phyloP scores from a whole-genome alignment of 176 grass and related monocot species.

The Zoysia pacifica region DNA sequence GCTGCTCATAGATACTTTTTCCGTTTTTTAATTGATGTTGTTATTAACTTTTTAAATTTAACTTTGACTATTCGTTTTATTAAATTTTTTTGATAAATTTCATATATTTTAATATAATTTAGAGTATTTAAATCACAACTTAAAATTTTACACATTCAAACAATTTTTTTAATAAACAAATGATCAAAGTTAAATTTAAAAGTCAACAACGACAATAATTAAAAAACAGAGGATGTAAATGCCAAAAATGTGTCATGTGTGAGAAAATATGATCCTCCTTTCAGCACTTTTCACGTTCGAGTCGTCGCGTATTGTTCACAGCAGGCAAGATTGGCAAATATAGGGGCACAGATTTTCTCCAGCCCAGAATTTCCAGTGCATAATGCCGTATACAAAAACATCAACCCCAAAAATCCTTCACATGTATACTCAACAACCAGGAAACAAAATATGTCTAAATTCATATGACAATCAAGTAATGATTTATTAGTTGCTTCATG shows the following conservation, averaged over 20 bases:
- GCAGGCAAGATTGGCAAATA: neutral
- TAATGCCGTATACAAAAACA: neutral
- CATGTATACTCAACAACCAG: neutral
- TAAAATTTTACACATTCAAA: too few relatives aligned
- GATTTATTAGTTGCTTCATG: slow-evolving; percentile 33
- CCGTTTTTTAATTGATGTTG: too few relatives aligned
- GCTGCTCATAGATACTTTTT: neutral
- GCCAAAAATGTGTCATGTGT: neutral
- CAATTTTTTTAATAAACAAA: too few relatives aligned
- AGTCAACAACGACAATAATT: too few relatives aligned
- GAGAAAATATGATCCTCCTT: neutral
- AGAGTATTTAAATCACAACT: too few relatives aligned
- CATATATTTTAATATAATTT: too few relatives aligned
- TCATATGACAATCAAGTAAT: slow-evolving; percentile 27
- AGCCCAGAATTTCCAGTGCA: neutral
- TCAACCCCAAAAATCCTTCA: neutral
- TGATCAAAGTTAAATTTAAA: too few relatives aligned
- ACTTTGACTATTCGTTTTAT: too few relatives aligned
- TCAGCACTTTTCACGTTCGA: neutral
- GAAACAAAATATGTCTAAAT: slow-evolving; percentile 21
- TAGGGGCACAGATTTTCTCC: neutral
- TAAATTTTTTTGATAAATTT: too few relatives aligned
- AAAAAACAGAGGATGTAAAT: too few relatives aligned
- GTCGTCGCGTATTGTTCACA: slow-evolving; percentile 6
- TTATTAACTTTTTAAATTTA: too few relatives aligned